Conservation (phyloP, 345 rosid genomes). For the Eucalyptus coolabah region DNA sequence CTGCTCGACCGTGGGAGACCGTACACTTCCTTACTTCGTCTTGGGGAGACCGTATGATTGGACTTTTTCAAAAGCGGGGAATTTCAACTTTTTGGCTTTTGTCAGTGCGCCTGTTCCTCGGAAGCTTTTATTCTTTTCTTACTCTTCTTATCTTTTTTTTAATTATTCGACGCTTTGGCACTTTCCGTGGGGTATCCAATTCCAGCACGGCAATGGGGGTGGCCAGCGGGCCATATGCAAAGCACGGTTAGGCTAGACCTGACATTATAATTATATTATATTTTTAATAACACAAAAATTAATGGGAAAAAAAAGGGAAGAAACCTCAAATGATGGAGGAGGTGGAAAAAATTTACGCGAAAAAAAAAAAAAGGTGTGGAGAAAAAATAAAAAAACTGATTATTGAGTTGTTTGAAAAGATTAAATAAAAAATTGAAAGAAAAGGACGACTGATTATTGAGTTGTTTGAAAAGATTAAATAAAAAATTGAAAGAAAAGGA, state of each 20-base stretch:
- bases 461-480: no score
- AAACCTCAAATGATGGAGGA: background rate
- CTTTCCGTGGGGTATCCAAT: background rate
- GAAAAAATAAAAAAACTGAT: background rate
- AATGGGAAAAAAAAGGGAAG: background rate
- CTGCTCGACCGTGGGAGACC: background rate
- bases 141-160: no score
- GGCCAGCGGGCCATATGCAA: background rate
- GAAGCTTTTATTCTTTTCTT: no score
- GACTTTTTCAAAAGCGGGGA: no score
- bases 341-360: background rate
- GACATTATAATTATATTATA: background rate
- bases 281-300: background rate
- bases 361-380: background rate
- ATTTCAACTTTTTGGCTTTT: no score
- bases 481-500: background rate
- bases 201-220: rapidly evolving
- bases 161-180: no score
- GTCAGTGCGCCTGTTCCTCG: no score
- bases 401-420: background rate
- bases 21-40: no score
- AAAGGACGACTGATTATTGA: background rate
- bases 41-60: no score
- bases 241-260: background rate
- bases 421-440: no score